A percentile compares a stretch with the other conserved stretches of the same genome.
These are phyloP conservation scores for Curvularia verruculosa DNA, from an alignment of 2,329 filamentous ascomycete genomes.

Conservation along the genomic window DNA sequence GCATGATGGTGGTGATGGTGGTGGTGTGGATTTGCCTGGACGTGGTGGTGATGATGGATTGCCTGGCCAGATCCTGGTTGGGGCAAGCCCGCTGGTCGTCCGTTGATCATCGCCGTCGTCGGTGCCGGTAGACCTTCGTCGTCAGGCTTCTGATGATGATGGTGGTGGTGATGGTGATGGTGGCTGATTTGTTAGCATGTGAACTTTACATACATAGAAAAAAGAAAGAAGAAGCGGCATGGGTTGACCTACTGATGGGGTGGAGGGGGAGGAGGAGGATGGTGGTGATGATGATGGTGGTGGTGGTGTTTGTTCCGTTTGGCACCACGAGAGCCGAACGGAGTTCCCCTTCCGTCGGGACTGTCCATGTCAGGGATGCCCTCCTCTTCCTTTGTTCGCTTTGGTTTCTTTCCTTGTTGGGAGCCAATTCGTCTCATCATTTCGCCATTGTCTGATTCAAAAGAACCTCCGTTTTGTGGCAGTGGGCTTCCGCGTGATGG, in stretches of 20 bases:
- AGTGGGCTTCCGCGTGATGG: constrained; percentile 61
- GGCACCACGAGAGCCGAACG: constrained; percentile 66
- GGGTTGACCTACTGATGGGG: constrained; percentile 58
- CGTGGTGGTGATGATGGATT: constrained; percentile 49
- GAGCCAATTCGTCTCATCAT: constrained; percentile 45
- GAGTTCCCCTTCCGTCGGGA: constrained; percentile 66
- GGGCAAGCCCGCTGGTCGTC: constrained; percentile 35
- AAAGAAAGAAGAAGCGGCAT: background rate
- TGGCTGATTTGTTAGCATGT: constrained; percentile 51
- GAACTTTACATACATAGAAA: too few relatives aligned
- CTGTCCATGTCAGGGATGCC: constrained; percentile 68
- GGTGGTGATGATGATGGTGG: constrained; percentile 59
- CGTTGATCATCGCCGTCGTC: constrained; percentile 29
- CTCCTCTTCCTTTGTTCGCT: constrained; percentile 80
- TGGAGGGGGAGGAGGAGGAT: constrained; percentile 63
- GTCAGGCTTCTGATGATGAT: constrained; percentile 62
- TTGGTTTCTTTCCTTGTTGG: constrained; percentile 45
- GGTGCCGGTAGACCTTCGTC: constrained; percentile 51
- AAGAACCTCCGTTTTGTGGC: constrained; percentile 40
- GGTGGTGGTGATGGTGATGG: constrained; percentile 64
- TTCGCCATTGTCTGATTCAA: constrained; percentile 39
- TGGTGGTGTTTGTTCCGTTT: constrained; percentile 68
- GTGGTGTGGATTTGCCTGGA: constrained; percentile 46
- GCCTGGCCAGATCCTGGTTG: constrained; percentile 38
- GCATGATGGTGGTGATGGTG: constrained; percentile 43